These are phyloP conservation scores for Verticillium klebahnii DNA, from an alignment of 2,329 filamentous ascomycete genomes.

Conservation along the genomic window DNA sequence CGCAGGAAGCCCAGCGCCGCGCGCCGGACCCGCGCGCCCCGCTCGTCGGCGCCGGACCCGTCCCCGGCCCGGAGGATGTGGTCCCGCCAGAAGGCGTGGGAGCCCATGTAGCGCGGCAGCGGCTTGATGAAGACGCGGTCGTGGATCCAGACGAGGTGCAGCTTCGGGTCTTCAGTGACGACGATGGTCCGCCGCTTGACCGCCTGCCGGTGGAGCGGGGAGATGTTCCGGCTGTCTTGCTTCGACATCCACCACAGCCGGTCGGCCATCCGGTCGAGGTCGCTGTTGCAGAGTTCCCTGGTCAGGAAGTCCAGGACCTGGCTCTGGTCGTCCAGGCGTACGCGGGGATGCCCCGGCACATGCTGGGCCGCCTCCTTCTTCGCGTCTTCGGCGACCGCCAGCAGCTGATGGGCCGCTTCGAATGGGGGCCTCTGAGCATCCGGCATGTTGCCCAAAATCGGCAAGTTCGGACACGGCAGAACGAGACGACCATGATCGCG, in stretches of 20 bases:
- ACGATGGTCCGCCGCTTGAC: neutral
- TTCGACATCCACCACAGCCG: conserved; percentile 5
- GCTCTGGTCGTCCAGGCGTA: conserved; percentile 3
- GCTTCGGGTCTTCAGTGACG: neutral
- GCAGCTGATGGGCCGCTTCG: neutral
- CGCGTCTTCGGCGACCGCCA: neutral
- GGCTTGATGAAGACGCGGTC: neutral
- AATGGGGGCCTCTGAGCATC: neutral
- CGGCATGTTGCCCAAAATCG: neutral
- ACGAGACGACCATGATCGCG: neutral
- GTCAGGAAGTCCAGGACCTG: conserved; percentile 4
- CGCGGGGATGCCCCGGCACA: conserved; percentile 9
- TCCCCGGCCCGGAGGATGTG: neutral
- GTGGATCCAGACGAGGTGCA: neutral
- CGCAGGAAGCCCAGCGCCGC: conserved; percentile 25
- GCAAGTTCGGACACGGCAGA: neutral
- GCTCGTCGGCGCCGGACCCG: neutral
- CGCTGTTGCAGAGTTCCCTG: conserved; percentile 7
- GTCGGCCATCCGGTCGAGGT: conserved; percentile 7
- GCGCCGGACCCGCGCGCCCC: conserved; percentile 2
- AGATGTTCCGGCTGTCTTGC: neutral
- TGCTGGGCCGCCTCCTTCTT: neutral
- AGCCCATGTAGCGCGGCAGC: neutral
- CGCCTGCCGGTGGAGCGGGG: neutral
- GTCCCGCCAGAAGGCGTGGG: neutral